Conservation (phyloP, 345 rosid species). For the Geranium rotundifolium region DNA sequence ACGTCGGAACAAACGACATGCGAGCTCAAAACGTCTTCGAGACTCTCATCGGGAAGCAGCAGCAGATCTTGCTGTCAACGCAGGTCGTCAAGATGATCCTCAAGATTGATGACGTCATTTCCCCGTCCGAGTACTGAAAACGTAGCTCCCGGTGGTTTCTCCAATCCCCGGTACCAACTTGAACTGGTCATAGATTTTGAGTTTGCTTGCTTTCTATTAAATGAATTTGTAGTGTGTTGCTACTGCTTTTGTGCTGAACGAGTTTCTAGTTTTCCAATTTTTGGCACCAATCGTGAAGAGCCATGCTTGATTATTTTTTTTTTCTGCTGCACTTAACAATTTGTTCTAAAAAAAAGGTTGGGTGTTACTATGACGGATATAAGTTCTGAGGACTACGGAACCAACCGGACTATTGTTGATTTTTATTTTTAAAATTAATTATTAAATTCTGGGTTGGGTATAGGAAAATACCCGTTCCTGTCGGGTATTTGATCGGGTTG, state of each 20-base stretch:
- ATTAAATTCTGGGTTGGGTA: no score
- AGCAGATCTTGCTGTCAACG: slow-evolving; percentile 92
- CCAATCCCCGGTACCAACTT: neutral
- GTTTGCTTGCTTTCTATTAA: neutral
- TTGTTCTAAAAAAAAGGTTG: no score
- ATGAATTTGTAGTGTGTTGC: neutral
- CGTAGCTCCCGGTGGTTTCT: neutral
- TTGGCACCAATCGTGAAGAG: no score
- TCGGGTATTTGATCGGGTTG: no score
- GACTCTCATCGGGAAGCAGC: slow-evolving; percentile 95
- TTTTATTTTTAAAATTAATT: no score
- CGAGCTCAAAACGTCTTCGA: slow-evolving; percentile 80
- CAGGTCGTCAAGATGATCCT: slow-evolving; percentile 97
- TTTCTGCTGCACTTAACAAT: no score
- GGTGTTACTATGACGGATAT: no score
- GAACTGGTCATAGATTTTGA: neutral
- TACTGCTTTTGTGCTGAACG: neutral
- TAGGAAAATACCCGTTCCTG: no score
- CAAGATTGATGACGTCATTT: slow-evolving; percentile 91
- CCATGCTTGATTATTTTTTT: no score
- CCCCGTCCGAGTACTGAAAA: slow-evolving; percentile 59
- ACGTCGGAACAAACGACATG: slow-evolving; percentile 93
- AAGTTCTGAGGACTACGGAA: no score
- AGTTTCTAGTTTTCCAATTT: no score
- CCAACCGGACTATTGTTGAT: no score